A percentile compares a stretch with the other conserved stretches of the same genome.
These are phyloP conservation scores for Euphorbia schlechtendalii DNA, from an alignment of 441 rosid species.

Conservation along the genomic window DNA sequence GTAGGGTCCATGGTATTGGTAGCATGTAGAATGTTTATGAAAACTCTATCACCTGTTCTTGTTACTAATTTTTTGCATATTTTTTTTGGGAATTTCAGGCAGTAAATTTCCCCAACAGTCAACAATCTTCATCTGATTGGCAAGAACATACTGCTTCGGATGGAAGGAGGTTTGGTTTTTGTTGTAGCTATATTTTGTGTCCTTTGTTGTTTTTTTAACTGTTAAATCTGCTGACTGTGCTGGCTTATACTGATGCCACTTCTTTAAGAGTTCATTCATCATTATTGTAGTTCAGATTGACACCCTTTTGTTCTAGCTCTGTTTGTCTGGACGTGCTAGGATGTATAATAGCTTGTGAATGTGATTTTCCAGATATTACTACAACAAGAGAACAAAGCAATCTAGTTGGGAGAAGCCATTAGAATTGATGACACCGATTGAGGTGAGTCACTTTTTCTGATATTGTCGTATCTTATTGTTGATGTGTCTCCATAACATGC, in stretches of 20 bases:
- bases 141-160: conserved; percentile 85
- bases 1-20: neutral
- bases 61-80: neutral
- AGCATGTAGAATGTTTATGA: neutral
- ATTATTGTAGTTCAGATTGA: conserved; percentile 2
- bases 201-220: conserved; percentile 8
- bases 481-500: conserved; percentile 7
- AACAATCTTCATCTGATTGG: conserved; percentile 75
- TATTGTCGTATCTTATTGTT: conserved; percentile 14
- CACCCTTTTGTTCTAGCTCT: neutral
- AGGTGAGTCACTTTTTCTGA: conserved; percentile 48
- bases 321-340: conserved; percentile 2
- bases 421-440: conserved; percentile 94
- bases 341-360: neutral
- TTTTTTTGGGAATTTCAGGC: conserved; percentile 35
- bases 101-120: conserved; percentile 29
- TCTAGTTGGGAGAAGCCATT: conserved; percentile 98
- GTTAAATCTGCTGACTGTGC: neutral
- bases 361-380: conserved; percentile 64
- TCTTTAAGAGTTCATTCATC: neutral
- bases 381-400: conserved; percentile 84
- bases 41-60: neutral
- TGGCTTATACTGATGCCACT: neutral
- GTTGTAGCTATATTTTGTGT: conserved; percentile 8
- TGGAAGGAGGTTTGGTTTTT: conserved; percentile 70